Percentiles rank a stretch among this genome's conserved stretches.
phyloP scores from a whole-genome alignment of 202 grass and related monocot genomes.

The Setaria viridis region DNA sequence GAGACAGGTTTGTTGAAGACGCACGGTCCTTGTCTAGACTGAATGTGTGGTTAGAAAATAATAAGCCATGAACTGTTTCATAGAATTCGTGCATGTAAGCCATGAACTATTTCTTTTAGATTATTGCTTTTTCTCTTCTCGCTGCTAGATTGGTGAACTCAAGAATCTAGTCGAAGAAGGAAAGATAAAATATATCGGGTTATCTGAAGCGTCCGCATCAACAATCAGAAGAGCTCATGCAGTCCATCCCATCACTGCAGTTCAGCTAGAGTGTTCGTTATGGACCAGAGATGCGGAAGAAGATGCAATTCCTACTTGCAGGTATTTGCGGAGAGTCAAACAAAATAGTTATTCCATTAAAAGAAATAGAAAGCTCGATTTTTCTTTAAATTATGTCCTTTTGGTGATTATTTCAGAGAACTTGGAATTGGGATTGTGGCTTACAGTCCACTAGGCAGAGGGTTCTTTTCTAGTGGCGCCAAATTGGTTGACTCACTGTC shows the following conservation, averaged over 20 bases:
- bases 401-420: conserved; percentile 31
- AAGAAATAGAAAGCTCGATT: background rate
- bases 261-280: conserved; percentile 62
- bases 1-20: too few relatives aligned
- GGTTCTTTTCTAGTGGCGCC: conserved; percentile 55
- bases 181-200: background rate
- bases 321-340: background rate
- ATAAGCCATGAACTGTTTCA: too few relatives aligned
- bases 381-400: background rate
- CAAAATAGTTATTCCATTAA: too few relatives aligned
- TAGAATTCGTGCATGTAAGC: too few relatives aligned
- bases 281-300: conserved; percentile 59
- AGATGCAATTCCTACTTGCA: conserved; percentile 57
- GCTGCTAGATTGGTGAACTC: background rate
- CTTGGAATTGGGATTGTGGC: conserved; percentile 73
- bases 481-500: conserved; percentile 50
- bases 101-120: too few relatives aligned
- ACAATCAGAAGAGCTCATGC: conserved; percentile 61
- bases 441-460: conserved; percentile 60
- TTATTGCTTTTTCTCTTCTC: background rate
- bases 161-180: background rate
- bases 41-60: too few relatives aligned
- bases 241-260: conserved; percentile 57
- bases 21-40: too few relatives aligned
- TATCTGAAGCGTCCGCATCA: conserved; percentile 3